Conservation (phyloP, 2,329 filamentous ascomycete genomes). For the Pezicula radicicola region DNA sequence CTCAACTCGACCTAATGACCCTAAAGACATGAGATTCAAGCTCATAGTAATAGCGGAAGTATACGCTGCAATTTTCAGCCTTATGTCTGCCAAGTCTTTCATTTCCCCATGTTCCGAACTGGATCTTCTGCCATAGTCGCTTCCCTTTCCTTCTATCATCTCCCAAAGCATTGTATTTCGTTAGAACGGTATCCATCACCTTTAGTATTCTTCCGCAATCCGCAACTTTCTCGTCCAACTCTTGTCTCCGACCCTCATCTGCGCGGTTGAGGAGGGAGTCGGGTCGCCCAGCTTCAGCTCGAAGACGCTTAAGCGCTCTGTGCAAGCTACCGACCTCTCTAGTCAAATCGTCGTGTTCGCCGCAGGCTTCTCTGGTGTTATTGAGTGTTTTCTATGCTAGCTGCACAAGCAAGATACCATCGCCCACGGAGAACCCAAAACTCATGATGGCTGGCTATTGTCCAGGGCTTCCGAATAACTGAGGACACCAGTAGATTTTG, state of each 20-base stretch:
- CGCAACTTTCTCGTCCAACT: conserved; percentile 6
- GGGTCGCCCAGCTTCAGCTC: conserved; percentile 49
- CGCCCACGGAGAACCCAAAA: conserved; percentile 8
- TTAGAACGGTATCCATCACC: conserved; percentile 6
- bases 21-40: conserved; percentile 4
- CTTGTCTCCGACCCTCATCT: conserved; percentile 5
- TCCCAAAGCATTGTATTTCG: conserved; percentile 13
- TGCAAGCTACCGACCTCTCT: conserved; percentile 48
- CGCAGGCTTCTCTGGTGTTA: conserved; percentile 35
- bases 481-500: too few species aligned
- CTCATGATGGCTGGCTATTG: not conserved
- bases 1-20: conserved; percentile 4
- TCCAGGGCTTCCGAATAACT: too few species aligned
- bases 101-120: conserved; percentile 15
- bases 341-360: conserved; percentile 44
- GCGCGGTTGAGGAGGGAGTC: conserved; percentile 46
- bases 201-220: conserved; percentile 8
- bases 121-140: conserved; percentile 5
- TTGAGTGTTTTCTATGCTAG: conserved; percentile 5
- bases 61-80: conserved; percentile 9
- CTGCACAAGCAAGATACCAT: conserved; percentile 5
- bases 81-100: conserved; percentile 9
- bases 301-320: conserved; percentile 49
- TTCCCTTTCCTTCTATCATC: conserved; percentile 2
- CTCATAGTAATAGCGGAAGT: conserved; percentile 7